These are phyloP conservation scores for Blepharisma undulans DNA, from an alignment of 169 alveolate species.

Conservation along the genomic window DNA sequence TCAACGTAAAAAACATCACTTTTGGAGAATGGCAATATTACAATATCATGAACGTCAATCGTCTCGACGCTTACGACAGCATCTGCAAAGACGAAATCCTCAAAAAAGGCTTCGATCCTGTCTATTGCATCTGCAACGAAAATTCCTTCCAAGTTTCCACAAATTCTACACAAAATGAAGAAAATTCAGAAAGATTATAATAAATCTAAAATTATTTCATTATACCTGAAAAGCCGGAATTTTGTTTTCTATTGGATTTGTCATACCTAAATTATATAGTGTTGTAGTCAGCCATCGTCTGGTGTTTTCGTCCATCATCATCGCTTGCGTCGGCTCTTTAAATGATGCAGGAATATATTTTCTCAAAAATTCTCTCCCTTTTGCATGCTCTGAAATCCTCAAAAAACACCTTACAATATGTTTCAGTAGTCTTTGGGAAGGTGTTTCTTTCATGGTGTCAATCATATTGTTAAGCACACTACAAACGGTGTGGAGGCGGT, in stretches of 20 bases:
- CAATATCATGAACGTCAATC: slow-evolving; percentile 21
- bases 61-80: slow-evolving; percentile 29
- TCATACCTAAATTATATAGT: slow-evolving; percentile 25
- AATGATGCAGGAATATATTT: slow-evolving; percentile 77
- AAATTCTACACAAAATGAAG: background rate
- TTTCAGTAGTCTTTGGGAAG: slow-evolving; percentile 93
- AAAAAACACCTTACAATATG: slow-evolving; percentile 96
- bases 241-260: background rate
- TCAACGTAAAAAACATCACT: background rate
- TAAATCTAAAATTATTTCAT: background rate
- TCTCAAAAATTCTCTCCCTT: slow-evolving; percentile 90
- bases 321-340: background rate
- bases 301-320: slow-evolving; percentile 28
- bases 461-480: slow-evolving; percentile 95
- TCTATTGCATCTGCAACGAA: slow-evolving; percentile 31
- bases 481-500: slow-evolving; percentile 96
- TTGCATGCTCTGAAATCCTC: slow-evolving; percentile 95
- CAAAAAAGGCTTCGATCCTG: background rate
- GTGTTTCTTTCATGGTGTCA: slow-evolving; percentile 82
- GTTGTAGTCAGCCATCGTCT: background rate
- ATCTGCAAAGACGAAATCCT: background rate
- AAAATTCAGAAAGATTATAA: background rate
- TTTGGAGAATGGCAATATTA: background rate
- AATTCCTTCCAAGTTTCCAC: background rate
- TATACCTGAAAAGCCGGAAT: background rate